Percentiles rank a stretch among this genome's conserved stretches.
Evolutionary conservation across 768 basidiomycete genomes (phyloP).

Genomic region (Boletus speciosus): DNA sequence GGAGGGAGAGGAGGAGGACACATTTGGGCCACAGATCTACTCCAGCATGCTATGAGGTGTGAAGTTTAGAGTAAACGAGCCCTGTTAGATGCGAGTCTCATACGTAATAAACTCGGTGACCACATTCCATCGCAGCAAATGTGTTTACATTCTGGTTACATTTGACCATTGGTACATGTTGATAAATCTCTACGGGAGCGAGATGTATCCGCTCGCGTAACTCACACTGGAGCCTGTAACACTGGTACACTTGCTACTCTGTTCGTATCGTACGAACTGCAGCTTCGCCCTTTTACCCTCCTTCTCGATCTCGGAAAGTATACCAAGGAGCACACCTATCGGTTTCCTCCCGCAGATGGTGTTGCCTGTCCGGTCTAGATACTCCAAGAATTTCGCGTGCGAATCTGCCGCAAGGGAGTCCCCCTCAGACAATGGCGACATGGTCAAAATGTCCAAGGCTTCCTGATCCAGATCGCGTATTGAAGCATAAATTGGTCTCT

Average conservation of each 20-base stretch:
- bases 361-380: conserved; percentile 76
- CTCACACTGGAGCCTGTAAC: conserved; percentile 87
- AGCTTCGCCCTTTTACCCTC: conserved; percentile 37
- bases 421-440: conserved; percentile 46
- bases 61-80: not conserved
- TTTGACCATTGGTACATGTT: conserved; percentile 2
- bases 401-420: conserved; percentile 46
- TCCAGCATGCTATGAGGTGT: conserved; percentile 17
- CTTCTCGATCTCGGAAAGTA: conserved; percentile 57
- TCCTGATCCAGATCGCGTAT: conserved; percentile 84
- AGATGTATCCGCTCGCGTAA: conserved; percentile 88
- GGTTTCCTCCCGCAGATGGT: conserved; percentile 98
- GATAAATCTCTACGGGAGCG: conserved; percentile 36
- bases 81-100: not conserved
- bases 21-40: conserved; percentile 49
- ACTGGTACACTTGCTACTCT: conserved; percentile 73
- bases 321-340: conserved; percentile 87
- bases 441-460: conserved; percentile 70
- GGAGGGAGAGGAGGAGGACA: conserved; percentile 54
- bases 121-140: not conserved
- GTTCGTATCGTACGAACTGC: conserved; percentile 90
- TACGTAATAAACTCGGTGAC: not conserved
- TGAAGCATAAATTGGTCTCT: conserved; percentile 74
- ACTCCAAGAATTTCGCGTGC: conserved; percentile 61
- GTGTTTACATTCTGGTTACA: conserved; percentile 1